Base-by-base conservation (phyloP, 257 asterid genomes). In the Fraxinus anomala region DNA sequence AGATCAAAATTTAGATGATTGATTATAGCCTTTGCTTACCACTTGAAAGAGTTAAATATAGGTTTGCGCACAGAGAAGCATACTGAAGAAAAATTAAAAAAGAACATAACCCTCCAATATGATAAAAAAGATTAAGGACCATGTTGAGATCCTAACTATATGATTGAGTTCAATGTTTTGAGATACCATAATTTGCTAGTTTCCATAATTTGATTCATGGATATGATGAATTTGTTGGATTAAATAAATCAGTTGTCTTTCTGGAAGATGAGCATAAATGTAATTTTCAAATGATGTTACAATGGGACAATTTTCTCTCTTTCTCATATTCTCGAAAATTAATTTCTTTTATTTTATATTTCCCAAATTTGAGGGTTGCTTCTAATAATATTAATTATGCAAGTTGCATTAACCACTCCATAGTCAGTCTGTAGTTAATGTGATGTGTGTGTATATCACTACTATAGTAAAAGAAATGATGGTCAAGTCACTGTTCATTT, bases 1-100 rank as follows among this genome's bases (percentile, higher is more conserved):
- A 11, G 24, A 30, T 74, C 68, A 77, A 69, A 30, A 44, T 39
- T 78, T 37, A 76, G 47, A 30, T 80, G 70, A 59, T 72, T 19
- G 44, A 6, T n/a, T 0, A 28, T 21, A 73, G 79, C 21, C 74
- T 73, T 44, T 68, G 28, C n/a, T 79, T 23, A 11, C 49, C 49
- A 40, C 49, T 2, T 40, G 47, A 40, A 63, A 21, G 31, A 63
- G 30, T 24, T 21, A 11, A 63, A 63, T 63, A 21, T 21, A 13
- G 54, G 26, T n/a, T 21, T 56, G 28, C 26, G 2, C 28, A 56
- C 11, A 6, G 12, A n/a, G 28, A 23, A 56, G 26, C 67, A 59
- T 59, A 59, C 67, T 19, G 26, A n/a, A 7, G 67, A 21, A 40
- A 54, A 59, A 59, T 13, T 6, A 2, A 5, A 59, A 19, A 59